Percentiles rank a stretch among this genome's conserved stretches.
Evolutionary conservation across 2,329 filamentous ascomycete genomes (phyloP).

Genomic region (Aspergillus udagawae): DNA sequence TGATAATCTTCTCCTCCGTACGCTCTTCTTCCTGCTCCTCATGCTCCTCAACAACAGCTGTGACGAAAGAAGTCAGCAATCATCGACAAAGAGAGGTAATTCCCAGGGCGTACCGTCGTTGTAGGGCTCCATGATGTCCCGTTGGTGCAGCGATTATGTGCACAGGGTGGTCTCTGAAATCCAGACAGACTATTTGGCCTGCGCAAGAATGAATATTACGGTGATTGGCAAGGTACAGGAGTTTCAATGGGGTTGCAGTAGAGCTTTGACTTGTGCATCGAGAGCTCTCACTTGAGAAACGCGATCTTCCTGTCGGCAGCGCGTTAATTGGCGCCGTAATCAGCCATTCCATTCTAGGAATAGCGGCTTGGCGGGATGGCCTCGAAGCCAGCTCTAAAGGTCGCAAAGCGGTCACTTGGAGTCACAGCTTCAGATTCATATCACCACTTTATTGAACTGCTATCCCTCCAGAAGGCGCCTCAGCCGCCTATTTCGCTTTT

Average conservation of each 20-base stretch:
- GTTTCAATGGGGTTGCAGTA: slow-evolving; percentile 1
- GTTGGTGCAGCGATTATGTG: background rate
- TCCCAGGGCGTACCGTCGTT: slow-evolving; percentile 29
- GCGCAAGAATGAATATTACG: slow-evolving; percentile 5
- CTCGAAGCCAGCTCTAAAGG: background rate
- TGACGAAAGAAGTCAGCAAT: slow-evolving; percentile 17
- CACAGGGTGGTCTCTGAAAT: background rate
- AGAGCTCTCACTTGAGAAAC: slow-evolving; percentile 19
- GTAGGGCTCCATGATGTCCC: slow-evolving; percentile 30
- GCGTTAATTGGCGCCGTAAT: slow-evolving; percentile 32
- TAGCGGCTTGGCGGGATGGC: slow-evolving; percentile 17
- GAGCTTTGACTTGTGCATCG: slow-evolving; percentile 15
- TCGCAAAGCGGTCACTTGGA: slow-evolving; percentile 4
- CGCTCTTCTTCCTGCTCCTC: slow-evolving; percentile 64
- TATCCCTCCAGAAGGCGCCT: slow-evolving; percentile 2
- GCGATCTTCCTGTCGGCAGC: slow-evolving; percentile 22
- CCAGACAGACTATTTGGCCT: background rate
- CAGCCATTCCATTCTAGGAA: slow-evolving; percentile 21
- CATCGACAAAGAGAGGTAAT: slow-evolving; percentile 6
- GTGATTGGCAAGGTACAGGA: background rate
- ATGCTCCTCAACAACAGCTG: slow-evolving; percentile 35
- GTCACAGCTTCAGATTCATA: background rate
- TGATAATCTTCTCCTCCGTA: slow-evolving; percentile 83
- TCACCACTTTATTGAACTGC: background rate
- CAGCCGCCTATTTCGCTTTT: slow-evolving; percentile 6